Base-by-base conservation (phyloP, 2,329 filamentous ascomycete genomes). In the Diaporthe aspalathi region DNA sequence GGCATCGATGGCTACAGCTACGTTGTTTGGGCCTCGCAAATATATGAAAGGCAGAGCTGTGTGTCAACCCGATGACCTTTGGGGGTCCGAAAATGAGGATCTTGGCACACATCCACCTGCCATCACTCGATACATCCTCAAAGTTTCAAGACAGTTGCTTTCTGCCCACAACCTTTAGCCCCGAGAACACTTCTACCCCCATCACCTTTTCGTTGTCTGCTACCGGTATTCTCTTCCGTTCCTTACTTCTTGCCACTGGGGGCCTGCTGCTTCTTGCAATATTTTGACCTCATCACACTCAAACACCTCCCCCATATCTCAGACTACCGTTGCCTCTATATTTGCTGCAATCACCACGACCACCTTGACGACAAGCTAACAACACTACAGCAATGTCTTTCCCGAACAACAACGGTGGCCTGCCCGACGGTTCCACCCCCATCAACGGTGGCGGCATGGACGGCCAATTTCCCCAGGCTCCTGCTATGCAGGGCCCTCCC, bases 371-470 rank as follows among this genome's bases (percentile, higher is more conserved):
- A 17, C 16, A 56, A 27, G 32, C 52, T 35, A 2, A 43, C 52
- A 60, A 8, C 43, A 17, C 8, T n/a, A 29, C 12, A 35, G 40
- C 32, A 27, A 71, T 73, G 68, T 65, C 71, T 12, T 71, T 68
- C 63, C 68, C 57, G 0, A 43, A 40, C 24, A 66, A 63, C 52
- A 73, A 71, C 68, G 60, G 54, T 45, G 65, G 71, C 2, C 52
- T 71, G 2, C 53, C 67, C 4, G 67, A 68, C 53, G 67, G 67
- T 4, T 52, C 53, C 11, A 40, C 62, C 6, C 40, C 62, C 2
- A 56, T 54, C 24, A 71, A 68, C 40, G 69, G 57, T 17, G 67
- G 67, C 4, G 65, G 69, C 12, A 73, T 73, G 69, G 72, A 71
- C 24, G 67, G 52, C 38, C 65, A 72, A 60, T 53, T 73, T 17